A percentile compares a stretch with the other conserved stretches of the same genome.
Evolutionary conservation across 140 eudicot species (phyloP).

Genomic region (Erigeron philadelphicus): DNA sequence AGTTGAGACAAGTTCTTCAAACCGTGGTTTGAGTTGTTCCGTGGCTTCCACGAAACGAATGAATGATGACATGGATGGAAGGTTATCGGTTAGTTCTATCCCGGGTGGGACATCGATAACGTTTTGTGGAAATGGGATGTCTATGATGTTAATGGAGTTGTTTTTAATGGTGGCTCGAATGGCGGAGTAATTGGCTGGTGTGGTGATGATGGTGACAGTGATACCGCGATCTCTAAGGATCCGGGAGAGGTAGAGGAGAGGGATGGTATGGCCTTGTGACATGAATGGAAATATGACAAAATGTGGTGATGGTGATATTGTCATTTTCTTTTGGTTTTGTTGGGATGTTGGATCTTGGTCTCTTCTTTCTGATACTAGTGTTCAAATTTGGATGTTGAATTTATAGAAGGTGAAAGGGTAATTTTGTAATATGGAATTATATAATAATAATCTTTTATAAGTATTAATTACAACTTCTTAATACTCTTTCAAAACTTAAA

Average conservation of each 20-base stretch:
- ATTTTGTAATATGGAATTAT: too few species aligned
- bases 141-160: constrained; percentile 30
- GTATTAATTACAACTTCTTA: too few species aligned
- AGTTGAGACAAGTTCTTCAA: constrained; percentile 32
- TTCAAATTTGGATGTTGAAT: neutral
- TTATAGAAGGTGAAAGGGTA: neutral
- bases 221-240: constrained; percentile 33
- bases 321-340: constrained; percentile 4
- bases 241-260: constrained; percentile 56
- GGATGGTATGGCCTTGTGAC: constrained; percentile 64
- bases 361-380: neutral
- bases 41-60: constrained; percentile 34
- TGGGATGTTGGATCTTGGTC: too few species aligned
- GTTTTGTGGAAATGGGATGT: constrained; percentile 39
- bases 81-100: constrained; percentile 37
- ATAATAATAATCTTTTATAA: too few species aligned
- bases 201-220: constrained; percentile 57
- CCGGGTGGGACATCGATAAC: constrained; percentile 37
- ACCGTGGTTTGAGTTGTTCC: constrained; percentile 32
- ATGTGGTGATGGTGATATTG: constrained; percentile 29
- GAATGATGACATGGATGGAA: constrained; percentile 39
- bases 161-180: constrained; percentile 27
- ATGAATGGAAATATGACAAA: constrained; percentile 51
- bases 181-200: constrained; percentile 46
- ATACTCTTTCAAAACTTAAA: too few species aligned